Evolutionary conservation across 1,139 yeast species (phyloP).

Genomic region (Kodamaea sp.): DNA sequence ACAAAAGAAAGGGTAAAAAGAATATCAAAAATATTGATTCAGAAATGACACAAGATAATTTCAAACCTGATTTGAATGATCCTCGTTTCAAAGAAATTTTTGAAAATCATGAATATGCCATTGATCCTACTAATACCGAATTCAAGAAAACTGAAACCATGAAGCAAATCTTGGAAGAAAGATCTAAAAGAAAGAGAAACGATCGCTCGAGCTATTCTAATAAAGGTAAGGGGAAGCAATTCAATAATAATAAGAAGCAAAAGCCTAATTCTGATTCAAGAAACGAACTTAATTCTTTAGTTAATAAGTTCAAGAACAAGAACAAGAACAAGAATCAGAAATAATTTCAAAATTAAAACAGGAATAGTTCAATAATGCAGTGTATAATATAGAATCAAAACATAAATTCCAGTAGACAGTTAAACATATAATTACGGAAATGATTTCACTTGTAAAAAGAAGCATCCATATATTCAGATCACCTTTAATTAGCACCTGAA

Average conservation of each 20-base stretch:
- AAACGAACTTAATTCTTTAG: constrained; percentile 20
- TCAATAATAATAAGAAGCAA: constrained; percentile 15
- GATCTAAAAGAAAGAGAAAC: constrained; percentile 51
- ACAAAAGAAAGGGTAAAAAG: constrained; percentile 49
- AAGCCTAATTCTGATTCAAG: constrained; percentile 6
- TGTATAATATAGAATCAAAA: no score
- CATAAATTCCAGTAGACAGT: no score
- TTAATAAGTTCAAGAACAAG: constrained; percentile 23
- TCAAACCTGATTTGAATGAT: constrained; percentile 68
- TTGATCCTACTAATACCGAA: constrained; percentile 85
- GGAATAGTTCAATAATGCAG: not conserved
- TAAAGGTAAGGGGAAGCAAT: not conserved
- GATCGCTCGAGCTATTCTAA: constrained; percentile 5
- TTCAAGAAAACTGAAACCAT: constrained; percentile 84
- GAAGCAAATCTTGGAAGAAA: constrained; percentile 74
- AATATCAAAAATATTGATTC: constrained; percentile 39
- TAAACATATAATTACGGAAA: no score
- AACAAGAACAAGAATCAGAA: constrained; percentile 8
- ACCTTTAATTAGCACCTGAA: not conserved
- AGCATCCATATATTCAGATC: not conserved
- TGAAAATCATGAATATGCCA: constrained; percentile 86
- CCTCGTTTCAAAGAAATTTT: constrained; percentile 85
- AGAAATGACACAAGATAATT: constrained; percentile 54
- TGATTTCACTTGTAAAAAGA: not conserved
- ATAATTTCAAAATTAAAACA: not conserved